These are phyloP conservation scores for Penicillium lividum DNA, from an alignment of 495 filamentous ascomycete species.

Conservation along the genomic window DNA sequence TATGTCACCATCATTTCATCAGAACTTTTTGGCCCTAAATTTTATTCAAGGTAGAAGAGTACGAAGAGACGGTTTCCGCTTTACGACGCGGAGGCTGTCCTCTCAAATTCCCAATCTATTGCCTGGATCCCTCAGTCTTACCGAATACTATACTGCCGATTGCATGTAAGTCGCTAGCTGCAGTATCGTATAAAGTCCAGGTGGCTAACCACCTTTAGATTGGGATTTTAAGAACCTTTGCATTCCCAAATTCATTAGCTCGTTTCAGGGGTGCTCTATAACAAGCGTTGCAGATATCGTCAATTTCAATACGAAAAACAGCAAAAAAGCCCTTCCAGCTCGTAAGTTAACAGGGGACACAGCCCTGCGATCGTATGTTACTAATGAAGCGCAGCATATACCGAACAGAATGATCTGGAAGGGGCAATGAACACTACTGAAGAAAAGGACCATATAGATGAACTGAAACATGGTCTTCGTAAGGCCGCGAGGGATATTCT, in stretches of 20 bases:
- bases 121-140: conserved; percentile 5
- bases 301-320: conserved; percentile 6
- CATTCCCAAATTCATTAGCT: conserved; percentile 4
- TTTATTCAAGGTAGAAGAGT: conserved; percentile 5
- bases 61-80: conserved; percentile 7
- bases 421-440: conserved; percentile 16
- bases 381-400: conserved; percentile 2
- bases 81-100: conserved; percentile 6
- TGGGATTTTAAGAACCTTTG: conserved; percentile 11
- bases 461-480: conserved; percentile 14
- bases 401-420: conserved; percentile 10
- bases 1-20: background rate
- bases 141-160: conserved; percentile 9
- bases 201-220: conserved; percentile 4
- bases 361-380: background rate
- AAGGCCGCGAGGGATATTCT: conserved; percentile 14
- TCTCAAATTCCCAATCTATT: background rate
- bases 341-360: conserved; percentile 3
- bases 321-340: conserved; percentile 8
- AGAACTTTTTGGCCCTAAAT: background rate
- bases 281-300: conserved; percentile 10
- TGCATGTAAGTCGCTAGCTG: conserved; percentile 3
- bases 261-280: conserved; percentile 6
- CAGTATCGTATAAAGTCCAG: background rate
- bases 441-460: conserved; percentile 14